These are phyloP conservation scores for Trametes sanguinea DNA, from an alignment of 768 basidiomycete species.

Conservation along the genomic window DNA sequence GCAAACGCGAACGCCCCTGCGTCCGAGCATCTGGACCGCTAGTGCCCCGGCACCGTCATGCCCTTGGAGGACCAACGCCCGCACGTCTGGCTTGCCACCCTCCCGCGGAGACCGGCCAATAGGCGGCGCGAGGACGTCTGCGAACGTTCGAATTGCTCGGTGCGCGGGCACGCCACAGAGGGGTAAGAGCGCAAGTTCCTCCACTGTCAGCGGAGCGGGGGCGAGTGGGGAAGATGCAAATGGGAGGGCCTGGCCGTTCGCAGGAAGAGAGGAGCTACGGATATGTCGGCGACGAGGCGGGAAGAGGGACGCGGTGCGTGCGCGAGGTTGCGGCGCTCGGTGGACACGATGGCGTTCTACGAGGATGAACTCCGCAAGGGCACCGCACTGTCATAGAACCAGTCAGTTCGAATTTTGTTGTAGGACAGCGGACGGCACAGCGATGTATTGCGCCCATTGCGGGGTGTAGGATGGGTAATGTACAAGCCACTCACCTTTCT, in stretches of 20 bases:
- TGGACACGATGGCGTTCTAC: slow-evolving; percentile 78
- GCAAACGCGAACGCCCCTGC: slow-evolving; percentile 70
- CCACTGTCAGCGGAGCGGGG: slow-evolving; percentile 46
- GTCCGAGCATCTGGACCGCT: slow-evolving; percentile 74
- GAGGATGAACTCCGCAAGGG: slow-evolving; percentile 85
- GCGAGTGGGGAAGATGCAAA: slow-evolving; percentile 23
- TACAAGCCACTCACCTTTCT: slow-evolving; percentile 61
- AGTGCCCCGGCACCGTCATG: slow-evolving; percentile 78
- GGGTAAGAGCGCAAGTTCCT: slow-evolving; percentile 81
- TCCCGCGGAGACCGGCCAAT: slow-evolving; percentile 7
- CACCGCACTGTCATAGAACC: slow-evolving; percentile 60
- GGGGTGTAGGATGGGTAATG: not conserved
- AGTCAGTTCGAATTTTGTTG: slow-evolving; percentile 18
- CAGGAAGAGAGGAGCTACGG: slow-evolving; percentile 30
- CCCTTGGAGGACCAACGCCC: slow-evolving; percentile 65
- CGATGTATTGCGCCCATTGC: not conserved
- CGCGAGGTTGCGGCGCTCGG: slow-evolving; percentile 57
- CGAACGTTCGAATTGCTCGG: slow-evolving; percentile 74
- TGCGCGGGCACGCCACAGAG: slow-evolving; percentile 80
- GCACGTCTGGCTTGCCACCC: slow-evolving; percentile 23
- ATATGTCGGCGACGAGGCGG: slow-evolving; percentile 30
- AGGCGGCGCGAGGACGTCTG: slow-evolving; percentile 46
- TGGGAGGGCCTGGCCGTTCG: slow-evolving; percentile 17
- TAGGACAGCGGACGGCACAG: not conserved
- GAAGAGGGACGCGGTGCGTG: slow-evolving; percentile 35